Conservation (phyloP, 495 filamentous ascomycete species). For the Collariella sp. region DNA sequence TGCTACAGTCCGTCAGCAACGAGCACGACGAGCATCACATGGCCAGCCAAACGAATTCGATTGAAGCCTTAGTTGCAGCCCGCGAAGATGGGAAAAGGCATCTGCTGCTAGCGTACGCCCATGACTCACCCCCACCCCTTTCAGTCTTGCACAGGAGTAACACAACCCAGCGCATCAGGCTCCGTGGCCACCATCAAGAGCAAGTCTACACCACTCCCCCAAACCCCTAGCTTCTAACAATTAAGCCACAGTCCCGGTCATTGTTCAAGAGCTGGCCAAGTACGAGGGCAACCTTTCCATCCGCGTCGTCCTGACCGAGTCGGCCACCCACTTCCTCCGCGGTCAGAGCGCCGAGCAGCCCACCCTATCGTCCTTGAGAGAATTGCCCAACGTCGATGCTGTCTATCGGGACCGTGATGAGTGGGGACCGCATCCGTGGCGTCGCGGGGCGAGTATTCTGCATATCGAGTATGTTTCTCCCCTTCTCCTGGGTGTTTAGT, state of each 20-base stretch:
- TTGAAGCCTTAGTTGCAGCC: conserved; percentile 27
- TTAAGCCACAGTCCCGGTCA: conserved; percentile 55
- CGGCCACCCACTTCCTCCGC: conserved; percentile 60
- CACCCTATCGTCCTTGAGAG: conserved; percentile 40
- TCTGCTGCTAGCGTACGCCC: conserved; percentile 63
- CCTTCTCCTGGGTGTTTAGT: background rate
- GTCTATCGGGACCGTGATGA: conserved; percentile 74
- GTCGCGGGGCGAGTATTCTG: conserved; percentile 56
- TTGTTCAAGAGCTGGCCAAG: conserved; percentile 51
- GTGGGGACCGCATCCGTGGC: conserved; percentile 64
- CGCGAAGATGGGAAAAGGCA: conserved; percentile 58
- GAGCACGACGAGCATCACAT: conserved; percentile 29
- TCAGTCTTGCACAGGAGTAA: conserved; percentile 25
- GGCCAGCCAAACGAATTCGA: conserved; percentile 23
- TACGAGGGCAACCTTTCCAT: conserved; percentile 56
- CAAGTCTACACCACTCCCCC: background rate
- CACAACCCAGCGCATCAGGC: conserved; percentile 24
- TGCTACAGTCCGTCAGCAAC: conserved; percentile 29
- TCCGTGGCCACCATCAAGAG: conserved; percentile 80
- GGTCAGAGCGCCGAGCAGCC: conserved; percentile 67
- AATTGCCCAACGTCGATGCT: conserved; percentile 53
- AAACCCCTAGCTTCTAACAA: too few species aligned
- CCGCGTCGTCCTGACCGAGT: conserved; percentile 65
- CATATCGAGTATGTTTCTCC: conserved; percentile 70
- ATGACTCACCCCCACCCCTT: too few species aligned